Percentiles rank a stretch among this genome's conserved stretches.
Conservation (phyloP, 441 rosid species). For the Adansonia gregorii region DNA sequence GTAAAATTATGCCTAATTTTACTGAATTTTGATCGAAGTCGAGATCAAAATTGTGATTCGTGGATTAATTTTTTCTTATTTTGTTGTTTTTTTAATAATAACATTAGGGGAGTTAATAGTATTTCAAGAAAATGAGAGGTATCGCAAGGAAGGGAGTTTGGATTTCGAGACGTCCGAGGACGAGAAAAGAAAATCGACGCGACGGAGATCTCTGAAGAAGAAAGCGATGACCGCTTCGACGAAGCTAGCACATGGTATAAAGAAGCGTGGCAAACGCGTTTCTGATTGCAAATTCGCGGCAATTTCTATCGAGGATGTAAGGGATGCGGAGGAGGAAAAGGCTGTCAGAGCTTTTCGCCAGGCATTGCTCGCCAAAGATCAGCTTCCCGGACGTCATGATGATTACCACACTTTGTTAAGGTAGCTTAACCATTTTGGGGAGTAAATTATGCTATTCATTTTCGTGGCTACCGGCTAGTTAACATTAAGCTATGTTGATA, state of each 20-base stretch:
- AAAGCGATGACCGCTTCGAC: slow-evolving; percentile 84
- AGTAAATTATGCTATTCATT: neutral
- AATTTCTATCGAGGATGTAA: slow-evolving; percentile 72
- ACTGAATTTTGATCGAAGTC: slow-evolving; percentile 6
- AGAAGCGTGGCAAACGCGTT: slow-evolving; percentile 73
- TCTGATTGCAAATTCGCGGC: slow-evolving; percentile 59
- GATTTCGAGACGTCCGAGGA: slow-evolving; percentile 70
- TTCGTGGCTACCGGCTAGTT: neutral
- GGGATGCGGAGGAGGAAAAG: slow-evolving; percentile 76
- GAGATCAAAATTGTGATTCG: neutral
- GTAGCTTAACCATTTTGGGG: slow-evolving; percentile 33
- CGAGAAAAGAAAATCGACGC: slow-evolving; percentile 56
- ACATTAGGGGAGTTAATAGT: slow-evolving; percentile 47
- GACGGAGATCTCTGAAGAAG: slow-evolving; percentile 66
- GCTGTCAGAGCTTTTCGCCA: slow-evolving; percentile 71
- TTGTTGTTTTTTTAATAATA: neutral
- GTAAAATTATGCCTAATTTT: slow-evolving; percentile 27
- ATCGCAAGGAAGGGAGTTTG: slow-evolving; percentile 33
- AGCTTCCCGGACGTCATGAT: slow-evolving; percentile 74
- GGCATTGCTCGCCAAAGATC: slow-evolving; percentile 56
- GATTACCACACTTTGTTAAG: slow-evolving; percentile 92
- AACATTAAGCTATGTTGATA: slow-evolving; percentile 10
- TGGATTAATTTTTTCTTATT: neutral
- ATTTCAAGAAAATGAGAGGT: slow-evolving; percentile 50
- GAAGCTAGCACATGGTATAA: slow-evolving; percentile 63